Base-by-base conservation (phyloP, 106 monocot species). In the Apostasia ramifera region DNA sequence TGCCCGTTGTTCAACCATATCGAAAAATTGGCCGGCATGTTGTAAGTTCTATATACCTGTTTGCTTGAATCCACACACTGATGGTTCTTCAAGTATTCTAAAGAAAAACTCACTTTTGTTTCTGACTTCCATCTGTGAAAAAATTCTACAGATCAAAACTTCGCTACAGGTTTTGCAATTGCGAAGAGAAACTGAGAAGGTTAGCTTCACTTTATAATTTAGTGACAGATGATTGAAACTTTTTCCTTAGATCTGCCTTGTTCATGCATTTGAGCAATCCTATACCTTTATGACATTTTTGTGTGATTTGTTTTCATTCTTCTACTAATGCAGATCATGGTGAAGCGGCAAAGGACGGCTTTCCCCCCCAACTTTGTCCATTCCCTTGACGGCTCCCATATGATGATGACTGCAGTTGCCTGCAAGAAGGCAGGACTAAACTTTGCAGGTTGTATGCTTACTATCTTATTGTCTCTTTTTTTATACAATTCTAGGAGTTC, bases 291-390 rank as follows among this genome's bases (percentile, higher is more conserved):
- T 26, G 26, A 26, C 26, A 26, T 26, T 26, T 26, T 26, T 26
- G 26, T 26, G 26, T 26, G 26, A 26, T 26, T 26, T 26, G 26
- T 26, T 26, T 26, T 26, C 10, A 52, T 37, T 39, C 3, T 15
- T 48, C 47, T 66, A 48, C 37, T 66, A 48, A 8, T 51, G 10
- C 68, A 94, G 94, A 83, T 94, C 55, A 81, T 94, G 90, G 80
- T 82, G 41, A 90, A 85, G 57, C 66, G 94, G 44, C 94, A 94
- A 57, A 82, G 87, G 73, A 83, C 90, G 49, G 94, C 94, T 51
- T 94, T 94, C 44, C 94, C 94, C 40, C 94, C 94, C 51, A 94
- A 94, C 44, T 94, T 94, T 83, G 94, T 94, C 47, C 94, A 94
- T 72, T 94, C 94, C 46, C 90, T 94, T 69, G 94, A 94, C 73